Evolutionary conservation across 1,139 yeast genomes (phyloP).

Genomic region (Hyphopichia burtonii): DNA sequence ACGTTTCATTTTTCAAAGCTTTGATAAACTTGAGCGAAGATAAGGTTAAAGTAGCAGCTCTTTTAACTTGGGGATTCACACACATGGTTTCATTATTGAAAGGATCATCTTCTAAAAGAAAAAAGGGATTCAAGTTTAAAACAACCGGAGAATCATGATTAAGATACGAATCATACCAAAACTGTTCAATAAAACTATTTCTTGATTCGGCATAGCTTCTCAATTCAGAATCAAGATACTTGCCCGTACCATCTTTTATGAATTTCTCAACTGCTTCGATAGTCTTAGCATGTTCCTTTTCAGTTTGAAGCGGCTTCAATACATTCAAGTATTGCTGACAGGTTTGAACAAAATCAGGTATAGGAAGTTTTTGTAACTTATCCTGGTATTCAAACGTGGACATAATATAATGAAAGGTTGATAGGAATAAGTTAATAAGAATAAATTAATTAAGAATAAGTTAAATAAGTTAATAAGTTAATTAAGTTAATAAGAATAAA

Average conservation of each 20-base stretch:
- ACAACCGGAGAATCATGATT: constrained; percentile 89
- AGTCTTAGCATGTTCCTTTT: constrained; percentile 63
- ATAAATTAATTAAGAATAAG: neutral
- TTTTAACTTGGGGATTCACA: constrained; percentile 63
- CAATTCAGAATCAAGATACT: constrained; percentile 61
- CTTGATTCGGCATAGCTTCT: constrained; percentile 61
- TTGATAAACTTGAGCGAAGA: constrained; percentile 77
- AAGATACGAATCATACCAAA: constrained; percentile 88
- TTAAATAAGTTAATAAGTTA: neutral
- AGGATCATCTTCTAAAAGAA: constrained; percentile 86
- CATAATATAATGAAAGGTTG: constrained; percentile 2
- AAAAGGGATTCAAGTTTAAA: constrained; percentile 82
- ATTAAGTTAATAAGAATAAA: neutral
- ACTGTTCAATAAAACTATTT: constrained; percentile 84
- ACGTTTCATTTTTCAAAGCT: constrained; percentile 71
- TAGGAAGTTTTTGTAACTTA: constrained; percentile 64
- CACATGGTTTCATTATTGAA: constrained; percentile 64
- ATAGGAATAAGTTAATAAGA: neutral
- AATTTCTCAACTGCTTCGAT: constrained; percentile 59
- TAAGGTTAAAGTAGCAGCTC: constrained; percentile 80
- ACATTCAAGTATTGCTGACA: constrained; percentile 62
- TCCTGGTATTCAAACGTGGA: constrained; percentile 59
- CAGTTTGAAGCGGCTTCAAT: constrained; percentile 74
- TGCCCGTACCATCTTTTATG: constrained; percentile 54
- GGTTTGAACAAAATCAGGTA: constrained; percentile 70